Base-by-base conservation (phyloP, 768 basidiomycete genomes). In the Agrocybe pediades region DNA sequence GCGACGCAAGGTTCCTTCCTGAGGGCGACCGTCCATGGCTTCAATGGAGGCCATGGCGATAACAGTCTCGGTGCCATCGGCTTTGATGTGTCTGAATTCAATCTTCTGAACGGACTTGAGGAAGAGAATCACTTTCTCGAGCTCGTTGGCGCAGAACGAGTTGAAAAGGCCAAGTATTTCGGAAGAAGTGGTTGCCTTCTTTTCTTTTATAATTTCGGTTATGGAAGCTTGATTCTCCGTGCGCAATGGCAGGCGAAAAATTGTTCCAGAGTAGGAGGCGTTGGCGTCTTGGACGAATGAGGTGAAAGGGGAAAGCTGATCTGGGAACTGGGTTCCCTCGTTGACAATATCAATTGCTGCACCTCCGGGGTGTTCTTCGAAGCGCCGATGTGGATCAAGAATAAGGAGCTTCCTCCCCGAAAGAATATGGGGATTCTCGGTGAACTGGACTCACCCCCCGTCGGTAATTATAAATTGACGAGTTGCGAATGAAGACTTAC, bases 241-340 rank as follows among this genome's bases (percentile, higher is more conserved):
- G 2, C 80, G 73, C 17, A 82, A 63, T 0, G 80, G 79, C 2
- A 81, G 71, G 4, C 80, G 72, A 47, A 81, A 72, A 47, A 73
- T 60, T 6, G 80, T 71, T 0, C 79, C 78, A 11, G 55, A 25
- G 56, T 73, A 71, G 6, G 17, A 29, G 16, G 7, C 7, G 8
- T 45, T 21, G 23, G 39, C 23, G 57, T 44, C 24, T 41, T 50
- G 9, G 51, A 48, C 47, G 51, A 55, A 23, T 49, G 63, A 49
- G 27, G 25, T 41, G 36, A 63, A 58, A 3, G 62, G 59, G 6
- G 42, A 17, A 9, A 63, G 41, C 27, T 63, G 62, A 42, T 63
- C 59, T 13, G 27, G 3, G 33, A 56, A 63, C 0, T 20, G 13
- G 17, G 13, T 19, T 6, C 51, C 50, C 36, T 68, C 62, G 0